Evolutionary conservation across 1,139 yeast species (phyloP).

Genomic region (Scheffersomyces parashehatae): DNA sequence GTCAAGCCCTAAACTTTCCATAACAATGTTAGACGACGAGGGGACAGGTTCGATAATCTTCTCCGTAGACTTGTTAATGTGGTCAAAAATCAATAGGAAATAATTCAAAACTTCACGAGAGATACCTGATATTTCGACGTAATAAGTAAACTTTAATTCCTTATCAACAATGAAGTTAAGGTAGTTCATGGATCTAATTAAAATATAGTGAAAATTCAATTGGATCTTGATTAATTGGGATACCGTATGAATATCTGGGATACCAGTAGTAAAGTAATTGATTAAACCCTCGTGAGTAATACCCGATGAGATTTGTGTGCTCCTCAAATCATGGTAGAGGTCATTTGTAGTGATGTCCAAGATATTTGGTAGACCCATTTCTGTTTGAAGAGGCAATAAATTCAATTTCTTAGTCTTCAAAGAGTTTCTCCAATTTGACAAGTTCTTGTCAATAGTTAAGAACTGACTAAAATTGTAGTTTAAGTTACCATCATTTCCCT

Average conservation of each 20-base stretch:
- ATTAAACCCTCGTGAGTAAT: constrained; percentile 32
- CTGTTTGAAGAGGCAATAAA: constrained; percentile 29
- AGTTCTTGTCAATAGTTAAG: constrained; percentile 44
- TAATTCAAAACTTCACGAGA: constrained; percentile 43
- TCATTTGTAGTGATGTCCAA: constrained; percentile 24
- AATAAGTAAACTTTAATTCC: constrained; percentile 40
- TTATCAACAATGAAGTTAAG: constrained; percentile 48
- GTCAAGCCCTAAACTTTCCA: constrained; percentile 21
- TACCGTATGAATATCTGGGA: constrained; percentile 44
- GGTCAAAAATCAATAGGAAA: constrained; percentile 41
- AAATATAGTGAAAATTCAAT: constrained; percentile 44
- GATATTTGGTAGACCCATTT: constrained; percentile 39
- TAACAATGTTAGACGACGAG: constrained; percentile 11
- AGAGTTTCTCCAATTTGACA: constrained; percentile 45
- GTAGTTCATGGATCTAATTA: constrained; percentile 47
- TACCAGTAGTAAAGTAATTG: constrained; percentile 33
- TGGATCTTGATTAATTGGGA: constrained; percentile 45
- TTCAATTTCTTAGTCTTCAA: constrained; percentile 33
- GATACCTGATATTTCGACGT: constrained; percentile 36
- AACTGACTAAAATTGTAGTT: constrained; percentile 50
- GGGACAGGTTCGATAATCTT: constrained; percentile 8
- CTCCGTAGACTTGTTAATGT: constrained; percentile 15
- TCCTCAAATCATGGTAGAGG: constrained; percentile 35
- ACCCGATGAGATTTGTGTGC: constrained; percentile 16
- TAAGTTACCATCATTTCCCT: constrained; percentile 52